Evolutionary conservation across 2,329 filamentous ascomycete genomes (phyloP), one percentile per base, ranked within the genome.

Genomic region (Pezicula rhizophila): DNA sequence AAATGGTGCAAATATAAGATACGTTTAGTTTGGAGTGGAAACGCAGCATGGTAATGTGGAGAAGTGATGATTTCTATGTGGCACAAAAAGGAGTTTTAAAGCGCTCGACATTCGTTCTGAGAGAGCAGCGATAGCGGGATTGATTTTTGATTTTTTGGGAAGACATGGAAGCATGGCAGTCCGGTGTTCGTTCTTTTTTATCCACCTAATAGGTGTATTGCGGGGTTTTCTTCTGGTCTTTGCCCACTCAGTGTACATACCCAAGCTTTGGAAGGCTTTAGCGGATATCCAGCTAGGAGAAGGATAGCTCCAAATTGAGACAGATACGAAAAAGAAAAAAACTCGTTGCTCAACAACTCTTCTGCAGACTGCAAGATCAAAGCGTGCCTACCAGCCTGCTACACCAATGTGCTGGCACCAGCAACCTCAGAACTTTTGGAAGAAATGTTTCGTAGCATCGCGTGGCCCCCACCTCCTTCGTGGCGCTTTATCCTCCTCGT

Each of bases 1-100:
- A 75, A 58, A 68, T 78, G 63, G 66, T 75, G 46, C 52, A 56
- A 41, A 53, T 60, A 59, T 63, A 47, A 61, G 48, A 40, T 15
- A 18, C 10, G 38, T 40, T 23, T 23, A 18, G n/a, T 18, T 40
- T 40, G 23, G 12, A 40, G 17, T 40, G 38, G 28, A 31, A 12
- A 5, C 7, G 28, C 23, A 10, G 11, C 1, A 31, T 10, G 8
- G 11, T 31, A 31, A 31, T 31, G 28, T 31, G 28, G 28, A 12
- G 3, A 31, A 31, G 8, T 31, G 8, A 31, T 31, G 28, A 31
- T 2, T 31, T 5, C 11, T 31, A 12, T 38, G 23, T 40, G 40
- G 25, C 20, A 52, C 37, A 53, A 56, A 58, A 55, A 46, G 54
- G 59, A 60, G 59, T 59, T 23, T 61, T 58, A 58, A 61, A 63